Base-by-base conservation (phyloP, 1,284 basidiomycete species). In the Malassezia sp. region DNA sequence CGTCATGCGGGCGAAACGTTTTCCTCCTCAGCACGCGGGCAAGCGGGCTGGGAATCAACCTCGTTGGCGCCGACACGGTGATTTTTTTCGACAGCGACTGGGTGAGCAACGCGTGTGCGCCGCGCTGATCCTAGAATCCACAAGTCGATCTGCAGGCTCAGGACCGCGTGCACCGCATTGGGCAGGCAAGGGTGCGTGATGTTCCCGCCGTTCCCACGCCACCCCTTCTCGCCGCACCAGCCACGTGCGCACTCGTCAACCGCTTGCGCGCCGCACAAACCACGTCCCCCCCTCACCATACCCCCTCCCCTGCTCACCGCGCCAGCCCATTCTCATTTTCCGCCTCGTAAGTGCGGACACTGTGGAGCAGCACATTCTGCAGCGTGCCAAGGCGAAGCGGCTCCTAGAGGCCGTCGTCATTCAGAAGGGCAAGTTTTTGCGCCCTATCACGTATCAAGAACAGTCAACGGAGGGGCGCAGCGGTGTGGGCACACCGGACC, bases 321-420 rank as follows among this genome's bases (percentile, higher is more conserved):
- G n/a, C n/a, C 32, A 36, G 23, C 62, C 66, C 11, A 59, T 61
- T 8, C 52, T 70, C n/a, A 60, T 93, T 45, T 93, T 88, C 75
- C 79, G 89, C 28, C 76, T 95, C 0, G 81, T 93, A 26, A 53
- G 60, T 2, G 53, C 59, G 8, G 66, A 88, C 71, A 93, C 89
- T 1, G 78, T 95, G 54, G 90, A 96, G 74, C 84, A 83, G 34
- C 83, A 81, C 68, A 89, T 95, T 60, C 81, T 95, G 76, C 79
- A 88, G 64, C 80, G 82, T 24, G 90, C 90, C 0, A 79, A 79
- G 8, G 84, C 86, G 73, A 96, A 79, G 73, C 79, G 85, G 20
- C 82, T 86, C 69, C 78, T 96, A 2, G 90, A 95, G 73, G 85
- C 86, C 2, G 75, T 95, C 21, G 88, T 96, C 60, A 95, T 95